phyloP scores from a whole-genome alignment of 179 eudicot species.

The Carnegiea gigantea region DNA sequence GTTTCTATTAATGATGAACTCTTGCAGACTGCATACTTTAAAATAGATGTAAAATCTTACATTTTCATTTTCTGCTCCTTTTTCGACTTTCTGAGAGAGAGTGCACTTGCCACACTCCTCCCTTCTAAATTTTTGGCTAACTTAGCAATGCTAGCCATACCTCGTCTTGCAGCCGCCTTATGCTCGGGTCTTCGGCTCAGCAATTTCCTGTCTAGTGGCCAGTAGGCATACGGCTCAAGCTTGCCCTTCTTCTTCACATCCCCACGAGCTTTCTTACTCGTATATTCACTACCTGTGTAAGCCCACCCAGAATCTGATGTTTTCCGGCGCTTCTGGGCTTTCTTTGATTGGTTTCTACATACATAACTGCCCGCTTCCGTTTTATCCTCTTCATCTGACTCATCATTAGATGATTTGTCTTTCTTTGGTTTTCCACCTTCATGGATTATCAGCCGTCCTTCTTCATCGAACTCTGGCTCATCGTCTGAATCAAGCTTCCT shows the following conservation, averaged over 20 bases:
- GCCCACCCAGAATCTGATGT: constrained; percentile 79
- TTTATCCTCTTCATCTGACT: constrained; percentile 41
- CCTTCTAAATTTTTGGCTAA: constrained; percentile 80
- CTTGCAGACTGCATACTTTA: neutral
- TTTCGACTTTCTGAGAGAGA: constrained; percentile 39
- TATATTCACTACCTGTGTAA: constrained; percentile 75
- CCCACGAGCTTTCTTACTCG: constrained; percentile 85
- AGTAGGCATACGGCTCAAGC: constrained; percentile 97
- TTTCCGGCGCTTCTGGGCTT: constrained; percentile 57
- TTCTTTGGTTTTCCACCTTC: constrained; percentile 44
- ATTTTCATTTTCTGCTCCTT: constrained; percentile 36
- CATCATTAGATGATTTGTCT: constrained; percentile 38
- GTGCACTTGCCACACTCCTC: constrained; percentile 65
- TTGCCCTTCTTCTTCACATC: constrained; percentile 89
- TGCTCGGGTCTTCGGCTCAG: constrained; percentile 91
- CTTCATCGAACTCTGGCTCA: constrained; percentile 65
- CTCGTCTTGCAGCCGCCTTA: constrained; percentile 81
- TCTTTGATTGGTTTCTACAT: constrained; percentile 40
- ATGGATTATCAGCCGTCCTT: constrained; percentile 63
- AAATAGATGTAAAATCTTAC: constrained; percentile 6
- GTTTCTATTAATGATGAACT: neutral
- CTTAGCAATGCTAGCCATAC: constrained; percentile 87
- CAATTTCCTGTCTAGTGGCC: constrained; percentile 93
- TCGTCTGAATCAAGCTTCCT: constrained; percentile 62
- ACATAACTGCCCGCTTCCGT: constrained; percentile 47